Conservation (phyloP, 1,284 basidiomycete genomes). For the Moesziomyces globuligerus region DNA sequence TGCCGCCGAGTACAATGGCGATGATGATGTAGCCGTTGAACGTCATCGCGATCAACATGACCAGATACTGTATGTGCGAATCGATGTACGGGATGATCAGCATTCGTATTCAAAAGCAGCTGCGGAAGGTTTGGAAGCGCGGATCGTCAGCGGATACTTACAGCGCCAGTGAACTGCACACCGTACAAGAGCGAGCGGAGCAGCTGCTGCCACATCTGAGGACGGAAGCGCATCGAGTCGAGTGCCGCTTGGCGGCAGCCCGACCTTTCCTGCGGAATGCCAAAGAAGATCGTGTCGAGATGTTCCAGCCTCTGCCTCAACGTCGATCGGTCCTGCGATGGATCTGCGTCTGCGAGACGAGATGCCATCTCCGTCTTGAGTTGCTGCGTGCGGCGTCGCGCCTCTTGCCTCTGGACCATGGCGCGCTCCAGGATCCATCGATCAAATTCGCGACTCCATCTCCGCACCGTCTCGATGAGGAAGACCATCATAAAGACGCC, state of each 20-base stretch:
- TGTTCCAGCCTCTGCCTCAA: slow-evolving; percentile 22
- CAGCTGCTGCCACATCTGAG: slow-evolving; percentile 53
- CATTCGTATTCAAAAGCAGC: no score
- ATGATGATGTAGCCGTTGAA: slow-evolving; percentile 64
- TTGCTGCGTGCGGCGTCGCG: slow-evolving; percentile 19
- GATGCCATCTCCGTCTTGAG: slow-evolving; percentile 33
- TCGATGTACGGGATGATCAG: slow-evolving; percentile 1
- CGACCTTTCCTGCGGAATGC: slow-evolving; percentile 16
- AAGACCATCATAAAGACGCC: slow-evolving; percentile 60
- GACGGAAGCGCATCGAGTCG: slow-evolving; percentile 41
- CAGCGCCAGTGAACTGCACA: slow-evolving; percentile 56
- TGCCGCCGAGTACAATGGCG: slow-evolving; percentile 57
- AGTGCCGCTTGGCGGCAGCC: slow-evolving; percentile 34
- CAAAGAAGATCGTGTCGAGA: slow-evolving; percentile 45
- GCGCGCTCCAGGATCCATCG: slow-evolving; percentile 51
- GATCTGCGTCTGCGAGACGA: slow-evolving; percentile 18
- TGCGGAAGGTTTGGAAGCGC: no score
- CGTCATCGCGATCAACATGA: slow-evolving; percentile 64
- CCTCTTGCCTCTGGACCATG: slow-evolving; percentile 23
- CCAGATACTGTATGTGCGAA: slow-evolving; percentile 41
- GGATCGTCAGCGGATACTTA: slow-evolving; percentile 22
- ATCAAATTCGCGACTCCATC: slow-evolving; percentile 59
- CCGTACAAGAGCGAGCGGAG: slow-evolving; percentile 57
- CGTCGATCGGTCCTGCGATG: slow-evolving; percentile 22
- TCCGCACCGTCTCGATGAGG: slow-evolving; percentile 54